phyloP scores from a whole-genome alignment of 129 eudicot species.

The Tanacetum coccineum region DNA sequence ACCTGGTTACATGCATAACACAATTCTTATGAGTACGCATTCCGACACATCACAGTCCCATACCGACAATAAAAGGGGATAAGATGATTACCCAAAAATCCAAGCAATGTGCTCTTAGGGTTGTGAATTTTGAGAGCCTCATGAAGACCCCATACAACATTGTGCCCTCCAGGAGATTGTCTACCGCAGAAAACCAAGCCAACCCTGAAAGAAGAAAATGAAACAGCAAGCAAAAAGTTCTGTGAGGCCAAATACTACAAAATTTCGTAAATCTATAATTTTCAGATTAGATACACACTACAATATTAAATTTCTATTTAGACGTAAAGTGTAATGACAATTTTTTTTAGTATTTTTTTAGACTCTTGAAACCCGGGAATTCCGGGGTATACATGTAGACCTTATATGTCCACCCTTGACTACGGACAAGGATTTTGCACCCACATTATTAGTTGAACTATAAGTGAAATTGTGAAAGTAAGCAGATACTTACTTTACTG shows the following conservation, averaged over 20 bases:
- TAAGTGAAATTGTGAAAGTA: slow-evolving; percentile 4
- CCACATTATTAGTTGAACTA: slow-evolving; percentile 8
- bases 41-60: neutral
- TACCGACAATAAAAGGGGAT: neutral
- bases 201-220: slow-evolving; percentile 61
- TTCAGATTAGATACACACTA: neutral
- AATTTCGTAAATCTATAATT: neutral
- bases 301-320: neutral
- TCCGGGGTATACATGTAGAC: too few relatives aligned
- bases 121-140: slow-evolving; percentile 90
- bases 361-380: too few relatives aligned
- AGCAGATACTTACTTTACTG: slow-evolving; percentile 49
- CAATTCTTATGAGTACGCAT: slow-evolving; percentile 4
- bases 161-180: slow-evolving; percentile 99
- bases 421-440: neutral
- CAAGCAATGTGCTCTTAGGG: slow-evolving; percentile 68
- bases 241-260: neutral
- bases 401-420: too few relatives aligned
- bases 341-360: too few relatives aligned
- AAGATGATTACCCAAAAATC: slow-evolving; percentile 65
- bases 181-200: slow-evolving; percentile 96
- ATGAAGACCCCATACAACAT: slow-evolving; percentile 96
- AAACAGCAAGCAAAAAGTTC: neutral
- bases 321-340: neutral
- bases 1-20: slow-evolving; percentile 55